These are phyloP conservation scores for Radiomyces spectabilis DNA, from an alignment of 192 early-diverging fungal species.

Conservation along the genomic window DNA sequence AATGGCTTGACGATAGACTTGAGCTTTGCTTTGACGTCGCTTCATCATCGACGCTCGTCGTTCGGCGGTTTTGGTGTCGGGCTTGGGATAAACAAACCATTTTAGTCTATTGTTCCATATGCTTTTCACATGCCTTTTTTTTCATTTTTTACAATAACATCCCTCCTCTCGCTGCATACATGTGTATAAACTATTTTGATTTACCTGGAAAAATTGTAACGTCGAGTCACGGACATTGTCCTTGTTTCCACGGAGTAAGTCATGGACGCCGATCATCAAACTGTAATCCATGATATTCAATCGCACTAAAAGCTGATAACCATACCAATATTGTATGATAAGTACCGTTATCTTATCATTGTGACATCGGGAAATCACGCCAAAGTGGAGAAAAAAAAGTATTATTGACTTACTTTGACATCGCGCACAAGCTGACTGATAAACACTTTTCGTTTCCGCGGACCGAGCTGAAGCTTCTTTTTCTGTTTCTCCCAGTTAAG, in stretches of 20 bases:
- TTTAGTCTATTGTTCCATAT: background rate
- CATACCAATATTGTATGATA: too few species aligned
- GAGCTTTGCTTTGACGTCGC: constrained; percentile 43
- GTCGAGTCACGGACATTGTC: constrained; percentile 91
- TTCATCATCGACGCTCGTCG: constrained; percentile 34
- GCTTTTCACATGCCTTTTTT: background rate
- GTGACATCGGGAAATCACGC: too few species aligned
- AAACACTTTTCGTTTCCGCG: constrained; percentile 71
- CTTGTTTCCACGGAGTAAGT: constrained; percentile 77
- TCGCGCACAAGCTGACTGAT: constrained; percentile 84
- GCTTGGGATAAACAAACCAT: background rate
- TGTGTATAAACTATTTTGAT: background rate
- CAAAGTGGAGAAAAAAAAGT: too few species aligned
- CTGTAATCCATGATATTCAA: constrained; percentile 85
- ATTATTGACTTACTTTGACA: constrained; percentile 66
- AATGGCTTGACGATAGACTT: constrained; percentile 41
- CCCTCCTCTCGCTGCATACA: background rate
- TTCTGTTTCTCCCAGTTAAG: constrained; percentile 83
- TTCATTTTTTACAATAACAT: background rate
- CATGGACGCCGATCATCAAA: constrained; percentile 90
- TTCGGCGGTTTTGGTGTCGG: constrained; percentile 31
- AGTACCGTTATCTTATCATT: too few species aligned
- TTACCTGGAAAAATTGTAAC: constrained; percentile 66
- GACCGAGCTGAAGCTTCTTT: constrained; percentile 76
- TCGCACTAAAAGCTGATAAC: constrained; percentile 38